Base-by-base conservation (phyloP, 768 basidiomycete genomes). In the Psilocybe tampanensis region DNA sequence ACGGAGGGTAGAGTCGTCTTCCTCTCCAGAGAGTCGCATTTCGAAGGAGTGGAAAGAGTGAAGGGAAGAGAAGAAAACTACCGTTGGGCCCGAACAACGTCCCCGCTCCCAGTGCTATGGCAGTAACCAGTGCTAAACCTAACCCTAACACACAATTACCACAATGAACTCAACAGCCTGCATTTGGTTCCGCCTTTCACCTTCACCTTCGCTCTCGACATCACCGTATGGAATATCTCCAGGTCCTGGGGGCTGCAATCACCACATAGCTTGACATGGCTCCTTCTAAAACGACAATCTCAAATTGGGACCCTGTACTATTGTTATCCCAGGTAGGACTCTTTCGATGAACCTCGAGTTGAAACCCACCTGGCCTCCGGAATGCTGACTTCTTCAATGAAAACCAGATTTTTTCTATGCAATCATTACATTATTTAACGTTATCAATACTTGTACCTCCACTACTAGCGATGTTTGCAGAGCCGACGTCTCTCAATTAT, bases 361-460 rank as follows among this genome's bases (percentile, higher is more conserved):
- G 15, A 23, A 6, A 47, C 21, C 33, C 52, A 9, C 26, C 13
- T 6, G 41, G 23, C 44, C 19, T 41, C 45, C 17, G 54, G 21
- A 33, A 34, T 44, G 21, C n/a, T 29, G 29, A 29, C 29, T 54
- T n/a, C 26, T 22, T 36, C 29, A 26, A 42, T 42, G 24, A 58
- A 29, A n/a, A 39, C 12, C 64, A 99, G 94, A 98, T 99, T 64
- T 84, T 99, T 60, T 86, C 92, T 8, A 80, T 98, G 68, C 96
- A 98, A 75, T 86, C 94, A 0, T 74, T 98, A 32, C 97, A 98
- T 75, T 98, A 99, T 74, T 77, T 99, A 57, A 90, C 92, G 13
- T 83, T 98, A 57, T 86, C 89, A 22, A 59, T 97, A 57, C 76
- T 97, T 58, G 77, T 90, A 21, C 95, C 97, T 5, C 89, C 92